These are phyloP conservation scores for Glycine latifolia DNA, from an alignment of 306 rosid genomes.

Conservation along the genomic window DNA sequence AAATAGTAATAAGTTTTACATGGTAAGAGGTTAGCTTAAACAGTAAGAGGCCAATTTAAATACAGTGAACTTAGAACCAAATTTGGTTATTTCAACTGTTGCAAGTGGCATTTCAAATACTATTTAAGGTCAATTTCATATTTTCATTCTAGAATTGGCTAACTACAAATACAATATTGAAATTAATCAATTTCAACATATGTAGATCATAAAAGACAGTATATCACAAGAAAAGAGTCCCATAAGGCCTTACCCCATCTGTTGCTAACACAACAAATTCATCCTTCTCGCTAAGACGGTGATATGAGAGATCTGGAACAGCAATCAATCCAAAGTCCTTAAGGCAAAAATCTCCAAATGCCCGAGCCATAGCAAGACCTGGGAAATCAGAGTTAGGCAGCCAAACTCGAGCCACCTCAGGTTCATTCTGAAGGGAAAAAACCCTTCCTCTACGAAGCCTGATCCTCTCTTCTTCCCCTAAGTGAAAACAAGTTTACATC, in stretches of 20 bases:
- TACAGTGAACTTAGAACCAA: too few relatives aligned
- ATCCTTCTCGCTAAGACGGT: conserved; percentile 75
- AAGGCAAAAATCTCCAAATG: conserved; percentile 93
- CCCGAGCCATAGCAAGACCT: conserved; percentile 98
- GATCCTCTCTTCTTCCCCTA: conserved; percentile 91
- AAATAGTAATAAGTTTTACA: background rate
- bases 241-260: conserved; percentile 83
- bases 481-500: conserved; percentile 25
- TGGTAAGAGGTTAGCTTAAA: conserved; percentile 3
- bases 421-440: conserved; percentile 81
- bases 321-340: conserved; percentile 86
- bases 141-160: too few relatives aligned
- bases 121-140: conserved; percentile 34
- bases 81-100: background rate
- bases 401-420: conserved; percentile 86
- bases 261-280: conserved; percentile 92
- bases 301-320: conserved; percentile 75
- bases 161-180: too few relatives aligned
- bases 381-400: conserved; percentile 84
- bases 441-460: conserved; percentile 78
- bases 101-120: conserved; percentile 9
- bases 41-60: background rate
- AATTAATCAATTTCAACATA: conserved; percentile 23
- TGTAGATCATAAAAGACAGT: conserved; percentile 7
- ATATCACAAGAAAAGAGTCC: conserved; percentile 2